These are phyloP conservation scores for Eutrema yunnanense DNA, from an alignment of 345 rosid species.

Conservation along the genomic window DNA sequence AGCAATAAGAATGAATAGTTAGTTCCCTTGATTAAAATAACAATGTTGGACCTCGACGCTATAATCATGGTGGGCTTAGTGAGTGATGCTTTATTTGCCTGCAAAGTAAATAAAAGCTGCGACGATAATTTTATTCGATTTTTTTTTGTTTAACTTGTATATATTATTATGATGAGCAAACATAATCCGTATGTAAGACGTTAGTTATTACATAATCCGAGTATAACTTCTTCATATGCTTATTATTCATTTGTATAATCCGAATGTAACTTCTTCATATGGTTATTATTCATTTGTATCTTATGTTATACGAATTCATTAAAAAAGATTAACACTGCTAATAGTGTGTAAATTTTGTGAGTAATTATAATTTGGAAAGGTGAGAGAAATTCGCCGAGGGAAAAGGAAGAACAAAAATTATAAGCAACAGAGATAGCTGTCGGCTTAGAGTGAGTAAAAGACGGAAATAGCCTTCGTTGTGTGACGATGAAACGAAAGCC, in stretches of 20 bases:
- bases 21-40: background rate
- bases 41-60: slow-evolving; percentile 25
- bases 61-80: slow-evolving; percentile 33
- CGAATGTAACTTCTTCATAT: too few relatives aligned
- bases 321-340: slow-evolving; percentile 7
- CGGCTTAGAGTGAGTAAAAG: slow-evolving; percentile 3
- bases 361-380: slow-evolving; percentile 1
- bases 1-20: slow-evolving; percentile 22
- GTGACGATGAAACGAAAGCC: background rate
- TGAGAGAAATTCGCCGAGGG: background rate
- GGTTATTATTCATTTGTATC: too few relatives aligned
- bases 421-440: slow-evolving; percentile 23
- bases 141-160: too few relatives aligned
- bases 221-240: too few relatives aligned
- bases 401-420: slow-evolving; percentile 18
- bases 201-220: too few relatives aligned
- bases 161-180: too few relatives aligned
- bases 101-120: slow-evolving; percentile 37
- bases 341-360: background rate
- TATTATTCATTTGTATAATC: too few relatives aligned
- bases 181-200: too few relatives aligned
- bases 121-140: background rate
- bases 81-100: slow-evolving; percentile 33
- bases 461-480: background rate
- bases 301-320: background rate